Conservation (phyloP, 2,329 filamentous ascomycete genomes). For the Zarea fungicola region DNA sequence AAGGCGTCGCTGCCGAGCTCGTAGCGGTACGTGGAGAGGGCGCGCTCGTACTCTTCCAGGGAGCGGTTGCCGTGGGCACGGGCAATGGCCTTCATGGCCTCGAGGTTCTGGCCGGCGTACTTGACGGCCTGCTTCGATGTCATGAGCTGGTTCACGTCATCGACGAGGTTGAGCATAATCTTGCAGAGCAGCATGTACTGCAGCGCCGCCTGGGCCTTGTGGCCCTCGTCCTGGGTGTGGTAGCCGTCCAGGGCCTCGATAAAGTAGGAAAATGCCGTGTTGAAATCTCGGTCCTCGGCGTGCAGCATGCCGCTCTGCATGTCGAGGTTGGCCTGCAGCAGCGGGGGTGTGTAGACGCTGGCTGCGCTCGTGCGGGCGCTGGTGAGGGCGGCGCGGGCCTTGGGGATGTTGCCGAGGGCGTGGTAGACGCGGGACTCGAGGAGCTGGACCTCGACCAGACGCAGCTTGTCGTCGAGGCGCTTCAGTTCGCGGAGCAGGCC, state of each 20-base stretch:
- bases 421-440: constrained; percentile 97
- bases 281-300: constrained; percentile 98
- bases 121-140: constrained; percentile 93
- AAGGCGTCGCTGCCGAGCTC: constrained; percentile 93
- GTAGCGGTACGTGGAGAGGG: constrained; percentile 82
- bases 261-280: constrained; percentile 97
- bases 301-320: constrained; percentile 99
- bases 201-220: constrained; percentile 89
- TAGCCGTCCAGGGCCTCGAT: constrained; percentile 98
- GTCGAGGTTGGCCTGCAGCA: constrained; percentile 91
- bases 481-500: constrained; percentile 93
- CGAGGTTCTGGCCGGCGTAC: constrained; percentile 91
- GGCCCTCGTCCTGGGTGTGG: constrained; percentile 81
- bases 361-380: constrained; percentile 92
- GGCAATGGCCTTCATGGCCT: constrained; percentile 98
- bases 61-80: constrained; percentile 93
- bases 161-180: constrained; percentile 96
- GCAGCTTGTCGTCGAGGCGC: constrained; percentile 95
- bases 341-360: constrained; percentile 92
- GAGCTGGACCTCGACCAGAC: constrained; percentile 94
- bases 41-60: constrained; percentile 93
- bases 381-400: constrained; percentile 90
- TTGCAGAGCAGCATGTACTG: constrained; percentile 99
- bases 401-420: constrained; percentile 91
- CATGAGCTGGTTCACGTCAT: constrained; percentile 95